Percentiles rank a stretch among this genome's conserved stretches.
Evolutionary conservation across 2,329 filamentous ascomycete genomes (phyloP).

Genomic region (Elsinoe australis): DNA sequence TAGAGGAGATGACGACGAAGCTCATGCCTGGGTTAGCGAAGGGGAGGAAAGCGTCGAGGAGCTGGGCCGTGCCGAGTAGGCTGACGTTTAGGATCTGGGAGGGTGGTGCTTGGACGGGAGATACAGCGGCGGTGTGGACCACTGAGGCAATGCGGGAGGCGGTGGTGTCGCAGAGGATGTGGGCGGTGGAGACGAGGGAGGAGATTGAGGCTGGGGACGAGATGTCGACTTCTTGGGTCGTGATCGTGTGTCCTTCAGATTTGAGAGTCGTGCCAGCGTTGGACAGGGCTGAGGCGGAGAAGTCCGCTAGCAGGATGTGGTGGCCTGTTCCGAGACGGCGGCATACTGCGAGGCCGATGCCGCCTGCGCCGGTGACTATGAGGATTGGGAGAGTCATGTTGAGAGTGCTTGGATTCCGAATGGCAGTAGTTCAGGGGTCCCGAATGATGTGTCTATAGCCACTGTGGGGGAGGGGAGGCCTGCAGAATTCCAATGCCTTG

Average conservation of each 20-base stretch:
- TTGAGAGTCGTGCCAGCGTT: neutral
- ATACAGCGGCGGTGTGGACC: conserved; percentile 1
- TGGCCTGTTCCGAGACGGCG: conserved; percentile 1
- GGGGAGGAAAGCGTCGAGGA: neutral
- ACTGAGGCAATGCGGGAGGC: neutral
- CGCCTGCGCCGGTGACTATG: conserved; percentile 7
- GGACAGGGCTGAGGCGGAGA: neutral
- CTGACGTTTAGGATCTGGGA: neutral
- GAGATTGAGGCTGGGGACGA: neutral
- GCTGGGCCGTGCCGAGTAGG: neutral
- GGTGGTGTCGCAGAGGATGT: neutral
- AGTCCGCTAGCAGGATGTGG: conserved; percentile 13
- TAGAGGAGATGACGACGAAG: neutral
- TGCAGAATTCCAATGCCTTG: too few species aligned
- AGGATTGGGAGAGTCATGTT: neutral
- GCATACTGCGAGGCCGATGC: neutral
- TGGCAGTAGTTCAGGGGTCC: too few species aligned
- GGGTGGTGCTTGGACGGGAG: neutral
- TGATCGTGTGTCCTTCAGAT: conserved; percentile 7
- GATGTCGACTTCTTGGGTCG: neutral
- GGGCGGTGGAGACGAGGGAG: neutral
- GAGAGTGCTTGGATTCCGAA: too few species aligned
- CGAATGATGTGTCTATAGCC: too few species aligned
- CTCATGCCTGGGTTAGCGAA: neutral
- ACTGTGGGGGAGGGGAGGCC: too few species aligned